Evolutionary conservation across 495 filamentous ascomycete species (phyloP), one percentile per base, ranked within the genome.

Genomic region (Penicillium herquei): DNA sequence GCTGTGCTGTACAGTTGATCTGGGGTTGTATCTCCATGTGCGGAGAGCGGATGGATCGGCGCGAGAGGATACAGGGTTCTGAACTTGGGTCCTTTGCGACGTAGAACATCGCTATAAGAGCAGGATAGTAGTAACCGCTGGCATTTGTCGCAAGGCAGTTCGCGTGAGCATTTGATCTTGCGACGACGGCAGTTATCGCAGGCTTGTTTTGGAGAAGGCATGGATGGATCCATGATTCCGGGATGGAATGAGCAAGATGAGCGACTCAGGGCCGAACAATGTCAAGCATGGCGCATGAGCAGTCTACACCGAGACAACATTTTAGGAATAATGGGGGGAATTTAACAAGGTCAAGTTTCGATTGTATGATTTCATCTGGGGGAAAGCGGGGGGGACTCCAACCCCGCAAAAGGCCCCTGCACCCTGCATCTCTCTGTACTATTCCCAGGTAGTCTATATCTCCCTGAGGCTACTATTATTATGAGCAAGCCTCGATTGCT

Each of bases 151-250:
- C 75, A 78, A 3, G 75, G 75, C 0, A 71, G 58, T 43, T 73
- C 70, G 54, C 73, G 68, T 12, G 70, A 70, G 52, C 75, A 78
- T 65, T 74, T 78, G 53, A 78, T 75, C 48, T 78, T 78, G 39
- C 75, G 72, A 6, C 72, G 66, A 30, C 75, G 70, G 58, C 75
- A 78, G 49, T 76, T 76, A 48, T 78, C 75, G 52, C 75, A 78
- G 49, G 75, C 73, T 60, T 78, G 75, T 49, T 75, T 76, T 13
- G 33, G 32, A 6, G 48, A 21, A n/a, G 49, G 21, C 31, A 31
- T 46, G 43, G 42, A 44, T 26, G 16, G 42, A 26, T 33, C 43
- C 43, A 46, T 43, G 40, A 17, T 43, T 43, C 9, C 12, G n/a
- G n/a, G 9, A 18, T 16, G 40, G n/a, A 18, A 43, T 44, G 41